These are phyloP conservation scores for Microbotryum silenes-acaulis DNA, from an alignment of 1,284 basidiomycete species.

Conservation along the genomic window DNA sequence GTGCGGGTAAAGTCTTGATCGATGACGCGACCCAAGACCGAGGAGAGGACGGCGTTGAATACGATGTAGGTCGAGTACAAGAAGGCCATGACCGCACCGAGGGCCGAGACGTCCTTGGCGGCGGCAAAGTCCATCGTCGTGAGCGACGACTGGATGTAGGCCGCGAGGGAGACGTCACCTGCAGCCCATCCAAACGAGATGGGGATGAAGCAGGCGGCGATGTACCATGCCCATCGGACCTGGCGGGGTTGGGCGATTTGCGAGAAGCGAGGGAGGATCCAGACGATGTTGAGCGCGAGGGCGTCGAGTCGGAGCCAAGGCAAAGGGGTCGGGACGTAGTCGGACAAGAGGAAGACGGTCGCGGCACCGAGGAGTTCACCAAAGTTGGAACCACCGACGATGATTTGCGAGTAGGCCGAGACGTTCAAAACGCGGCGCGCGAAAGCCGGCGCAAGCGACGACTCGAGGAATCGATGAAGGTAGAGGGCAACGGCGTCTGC, in stretches of 20 bases:
- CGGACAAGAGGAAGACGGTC: slow-evolving; percentile 38
- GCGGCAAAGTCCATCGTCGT: slow-evolving; percentile 36
- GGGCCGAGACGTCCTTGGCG: slow-evolving; percentile 39
- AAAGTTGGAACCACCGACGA: slow-evolving; percentile 35
- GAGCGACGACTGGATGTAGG: slow-evolving; percentile 42
- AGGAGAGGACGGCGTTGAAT: slow-evolving; percentile 39
- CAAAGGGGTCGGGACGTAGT: slow-evolving; percentile 38
- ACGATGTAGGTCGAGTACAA: slow-evolving; percentile 36
- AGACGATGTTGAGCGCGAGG: slow-evolving; percentile 40
- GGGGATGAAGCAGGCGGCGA: slow-evolving; percentile 38
- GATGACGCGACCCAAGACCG: slow-evolving; percentile 41
- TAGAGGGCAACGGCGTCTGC: slow-evolving; percentile 39
- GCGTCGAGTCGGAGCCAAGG: slow-evolving; percentile 41
- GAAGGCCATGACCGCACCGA: slow-evolving; percentile 43
- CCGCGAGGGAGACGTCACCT: slow-evolving; percentile 42
- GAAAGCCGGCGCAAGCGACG: slow-evolving; percentile 40
- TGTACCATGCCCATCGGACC: slow-evolving; percentile 35
- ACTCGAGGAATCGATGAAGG: slow-evolving; percentile 43
- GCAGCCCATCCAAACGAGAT: slow-evolving; percentile 43
- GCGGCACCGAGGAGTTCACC: slow-evolving; percentile 40
- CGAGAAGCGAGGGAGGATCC: slow-evolving; percentile 40
- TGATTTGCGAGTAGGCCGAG: slow-evolving; percentile 41
- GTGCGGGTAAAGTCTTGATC: slow-evolving; percentile 33
- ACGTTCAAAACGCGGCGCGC: slow-evolving; percentile 38
- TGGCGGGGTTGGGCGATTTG: slow-evolving; percentile 20